These are phyloP conservation scores for Boletus rubescentipes DNA, from an alignment of 768 basidiomycete species.

Conservation along the genomic window DNA sequence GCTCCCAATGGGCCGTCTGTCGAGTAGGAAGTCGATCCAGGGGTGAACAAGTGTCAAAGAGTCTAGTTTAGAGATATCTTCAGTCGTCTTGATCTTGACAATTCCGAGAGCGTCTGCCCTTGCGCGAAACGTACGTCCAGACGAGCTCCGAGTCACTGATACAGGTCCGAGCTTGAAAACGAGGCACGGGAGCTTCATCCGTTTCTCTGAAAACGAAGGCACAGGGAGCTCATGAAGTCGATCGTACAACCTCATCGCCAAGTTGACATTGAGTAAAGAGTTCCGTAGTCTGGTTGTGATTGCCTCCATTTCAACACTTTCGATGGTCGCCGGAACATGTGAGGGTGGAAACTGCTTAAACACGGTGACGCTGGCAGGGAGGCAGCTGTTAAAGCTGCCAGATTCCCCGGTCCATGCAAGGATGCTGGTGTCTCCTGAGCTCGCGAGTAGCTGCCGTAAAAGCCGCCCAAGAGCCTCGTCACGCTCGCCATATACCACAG, in stretches of 20 bases:
- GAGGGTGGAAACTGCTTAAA: neutral
- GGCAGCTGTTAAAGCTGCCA: conserved; percentile 10
- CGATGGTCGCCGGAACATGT: neutral
- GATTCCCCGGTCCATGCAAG: conserved; percentile 10
- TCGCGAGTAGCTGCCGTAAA: conserved; percentile 2
- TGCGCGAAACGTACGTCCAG: neutral
- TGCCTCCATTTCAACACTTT: neutral
- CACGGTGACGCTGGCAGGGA: neutral
- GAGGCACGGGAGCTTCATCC: conserved; percentile 13
- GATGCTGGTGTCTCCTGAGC: conserved; percentile 4
- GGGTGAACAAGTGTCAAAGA: conserved; percentile 7
- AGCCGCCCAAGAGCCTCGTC: conserved; percentile 5
- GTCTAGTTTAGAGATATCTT: conserved; percentile 2
- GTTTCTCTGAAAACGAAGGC: neutral
- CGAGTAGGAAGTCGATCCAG: conserved; percentile 13
- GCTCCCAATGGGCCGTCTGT: neutral
- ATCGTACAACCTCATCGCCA: neutral
- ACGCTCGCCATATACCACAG: conserved; percentile 12
- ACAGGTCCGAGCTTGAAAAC: conserved; percentile 1
- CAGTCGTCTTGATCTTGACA: conserved; percentile 7
- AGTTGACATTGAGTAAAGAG: neutral
- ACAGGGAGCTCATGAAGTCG: neutral
- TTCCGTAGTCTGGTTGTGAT: neutral
- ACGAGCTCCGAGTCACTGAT: neutral
- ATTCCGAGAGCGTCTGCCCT: neutral